phyloP scores from a whole-genome alignment of 1,284 basidiomycete genomes.

The Sporisorium graminicola region DNA sequence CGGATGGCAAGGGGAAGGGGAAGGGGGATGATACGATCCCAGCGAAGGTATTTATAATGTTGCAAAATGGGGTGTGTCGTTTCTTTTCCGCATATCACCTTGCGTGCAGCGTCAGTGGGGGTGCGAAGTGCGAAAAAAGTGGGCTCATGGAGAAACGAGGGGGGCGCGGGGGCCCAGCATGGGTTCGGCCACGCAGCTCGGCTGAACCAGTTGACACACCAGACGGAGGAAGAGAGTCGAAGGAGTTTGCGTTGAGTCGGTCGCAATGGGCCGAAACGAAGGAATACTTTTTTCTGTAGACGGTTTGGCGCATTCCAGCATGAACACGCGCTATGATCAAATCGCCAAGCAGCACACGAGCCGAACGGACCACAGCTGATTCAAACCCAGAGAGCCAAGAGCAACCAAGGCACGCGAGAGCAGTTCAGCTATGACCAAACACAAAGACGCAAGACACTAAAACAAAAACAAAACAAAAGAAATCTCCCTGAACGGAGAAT shows the following conservation, averaged over 20 bases:
- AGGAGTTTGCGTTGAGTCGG: background rate
- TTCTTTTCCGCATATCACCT: background rate
- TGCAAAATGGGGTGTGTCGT: background rate
- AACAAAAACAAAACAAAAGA: background rate
- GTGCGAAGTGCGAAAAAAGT: background rate
- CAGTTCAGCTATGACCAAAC: too few species aligned
- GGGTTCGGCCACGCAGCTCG: background rate
- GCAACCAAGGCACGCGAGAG: too few species aligned
- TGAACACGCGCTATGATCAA: background rate
- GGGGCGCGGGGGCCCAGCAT: constrained; percentile 8
- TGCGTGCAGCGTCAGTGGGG: constrained; percentile 1
- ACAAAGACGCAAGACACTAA: background rate
- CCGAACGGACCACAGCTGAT: too few species aligned
- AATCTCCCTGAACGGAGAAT: constrained; percentile 9
- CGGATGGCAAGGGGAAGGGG: background rate
- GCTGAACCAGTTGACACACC: background rate
- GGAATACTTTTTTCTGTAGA: background rate
- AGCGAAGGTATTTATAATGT: background rate
- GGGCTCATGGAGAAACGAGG: too few species aligned
- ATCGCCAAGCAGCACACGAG: too few species aligned
- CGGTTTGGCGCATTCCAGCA: background rate
- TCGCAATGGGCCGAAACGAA: background rate
- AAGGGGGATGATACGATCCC: background rate
- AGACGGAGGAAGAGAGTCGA: background rate
- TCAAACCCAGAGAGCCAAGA: too few species aligned